Base-by-base conservation (phyloP, 768 basidiomycete genomes). In the Mycena rosella region DNA sequence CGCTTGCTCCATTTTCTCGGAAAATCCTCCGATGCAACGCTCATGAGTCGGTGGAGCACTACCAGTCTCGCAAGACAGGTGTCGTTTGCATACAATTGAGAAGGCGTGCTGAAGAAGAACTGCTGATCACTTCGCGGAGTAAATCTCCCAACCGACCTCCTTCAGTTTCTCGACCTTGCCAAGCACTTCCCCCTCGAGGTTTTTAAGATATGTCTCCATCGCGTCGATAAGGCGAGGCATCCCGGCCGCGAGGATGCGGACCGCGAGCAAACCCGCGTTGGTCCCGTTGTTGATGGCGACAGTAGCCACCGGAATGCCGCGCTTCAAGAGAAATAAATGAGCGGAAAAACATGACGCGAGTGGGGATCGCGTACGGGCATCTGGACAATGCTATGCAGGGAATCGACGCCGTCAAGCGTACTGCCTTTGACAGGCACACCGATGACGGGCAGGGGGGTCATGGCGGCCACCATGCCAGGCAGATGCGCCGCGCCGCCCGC, bases 401-500 rank as follows among this genome's bases (percentile, higher is more conserved):
- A 96, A 79, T 99, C 98, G 1, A 99, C 95, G 0, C 98, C 98
- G 77, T 98, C 96, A 15, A 99, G 84, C 0, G 90, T 86, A 77
- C 95, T 96, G 14, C 95, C 96, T 77, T 96, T 98, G 62, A 99
- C 98, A 2, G 98, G 98, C 0, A 99, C 98, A 15, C 98, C 97
- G 34, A 99, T 88, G 0, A 99, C 95, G 0, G 98, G 97, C 57
- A 99, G 77, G 2, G 90, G 84, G 0, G 96, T 97, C 91, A 98
- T 90, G 22, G 94, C 91, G 6, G 97, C 98, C 1, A 98, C 95
- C 98, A 99, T 99, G 0, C 98, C 98, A 0, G 98, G 98, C 2
- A 99, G 81, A 81, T 99, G 98, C 6, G 97, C 98, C 1, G 98
- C 97, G 0, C 98, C 98, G n/a, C 98, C 98, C 8, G 98, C 98